These are phyloP conservation scores for Arthrocladium fulminans DNA, from an alignment of 2,329 filamentous ascomycete species.

Conservation along the genomic window DNA sequence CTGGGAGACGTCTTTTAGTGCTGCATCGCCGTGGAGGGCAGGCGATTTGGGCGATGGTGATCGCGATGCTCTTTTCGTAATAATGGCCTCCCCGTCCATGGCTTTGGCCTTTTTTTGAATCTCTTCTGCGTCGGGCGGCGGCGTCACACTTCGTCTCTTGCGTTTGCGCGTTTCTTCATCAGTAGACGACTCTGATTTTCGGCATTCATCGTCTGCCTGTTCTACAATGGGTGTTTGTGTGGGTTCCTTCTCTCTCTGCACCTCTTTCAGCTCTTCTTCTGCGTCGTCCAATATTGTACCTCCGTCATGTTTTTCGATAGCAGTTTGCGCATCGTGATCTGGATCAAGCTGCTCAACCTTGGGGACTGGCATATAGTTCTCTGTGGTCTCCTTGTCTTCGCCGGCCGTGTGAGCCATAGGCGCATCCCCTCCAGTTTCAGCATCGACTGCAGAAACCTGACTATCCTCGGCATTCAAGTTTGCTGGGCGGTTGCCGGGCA, in stretches of 20 bases:
- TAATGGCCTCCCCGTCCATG: slow-evolving; percentile 6
- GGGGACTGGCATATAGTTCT: slow-evolving; percentile 2
- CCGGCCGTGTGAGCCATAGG: slow-evolving; percentile 13
- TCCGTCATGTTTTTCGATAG: neutral
- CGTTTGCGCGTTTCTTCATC: slow-evolving; percentile 53
- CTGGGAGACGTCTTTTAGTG: neutral
- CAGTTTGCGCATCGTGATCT: neutral
- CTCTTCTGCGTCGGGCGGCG: slow-evolving; percentile 47
- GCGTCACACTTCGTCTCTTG: slow-evolving; percentile 58
- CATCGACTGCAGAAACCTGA: slow-evolving; percentile 9
- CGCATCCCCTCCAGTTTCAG: slow-evolving; percentile 9
- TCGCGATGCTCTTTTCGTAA: slow-evolving; percentile 4
- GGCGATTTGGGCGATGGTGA: neutral
- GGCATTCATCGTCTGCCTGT: neutral
- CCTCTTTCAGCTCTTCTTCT: slow-evolving; percentile 1
- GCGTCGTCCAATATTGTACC: neutral
- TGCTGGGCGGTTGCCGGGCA: neutral
- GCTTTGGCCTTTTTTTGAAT: slow-evolving; percentile 10
- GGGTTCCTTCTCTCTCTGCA: neutral
- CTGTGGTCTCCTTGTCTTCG: slow-evolving; percentile 10
- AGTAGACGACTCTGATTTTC: slow-evolving; percentile 10
- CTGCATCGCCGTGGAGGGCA: neutral
- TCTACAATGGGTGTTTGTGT: neutral
- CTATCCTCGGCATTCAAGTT: slow-evolving; percentile 10
- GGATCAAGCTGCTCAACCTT: neutral